Evolutionary conservation across 352 stramenopile genomes (phyloP).

Genomic region (Peronospora belbahrii): DNA sequence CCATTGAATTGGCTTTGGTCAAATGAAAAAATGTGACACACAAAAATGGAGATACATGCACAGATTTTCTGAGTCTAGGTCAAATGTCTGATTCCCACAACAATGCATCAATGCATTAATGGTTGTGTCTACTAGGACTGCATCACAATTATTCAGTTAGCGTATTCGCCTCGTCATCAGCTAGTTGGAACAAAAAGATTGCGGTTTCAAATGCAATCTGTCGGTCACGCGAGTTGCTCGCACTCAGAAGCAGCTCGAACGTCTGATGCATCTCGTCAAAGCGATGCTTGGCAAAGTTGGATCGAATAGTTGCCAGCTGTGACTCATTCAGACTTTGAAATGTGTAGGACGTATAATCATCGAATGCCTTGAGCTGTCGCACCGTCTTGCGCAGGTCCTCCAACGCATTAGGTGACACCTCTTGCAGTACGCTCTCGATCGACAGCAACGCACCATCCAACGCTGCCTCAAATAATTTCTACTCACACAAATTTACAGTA

Average conservation of each 20-base stretch:
- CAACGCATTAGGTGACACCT: conserved; percentile 43
- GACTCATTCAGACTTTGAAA: conserved; percentile 48
- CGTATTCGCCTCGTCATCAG: conserved; percentile 31
- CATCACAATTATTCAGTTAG: conserved; percentile 2
- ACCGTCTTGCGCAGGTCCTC: conserved; percentile 38
- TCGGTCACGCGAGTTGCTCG: conserved; percentile 37
- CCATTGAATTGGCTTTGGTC: conserved; percentile 28
- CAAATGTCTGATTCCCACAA: no score
- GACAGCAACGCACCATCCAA: conserved; percentile 54
- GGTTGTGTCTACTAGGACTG: no score
- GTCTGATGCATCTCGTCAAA: conserved; percentile 57
- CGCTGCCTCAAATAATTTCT: conserved; percentile 67
- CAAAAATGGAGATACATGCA: conserved; percentile 2
- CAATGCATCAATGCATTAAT: no score
- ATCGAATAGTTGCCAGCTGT: conserved; percentile 28
- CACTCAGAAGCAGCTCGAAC: conserved; percentile 60
- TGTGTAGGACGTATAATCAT: conserved; percentile 35
- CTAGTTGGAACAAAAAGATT: conserved; percentile 61
- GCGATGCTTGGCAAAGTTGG: conserved; percentile 52
- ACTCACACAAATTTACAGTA: not conserved
- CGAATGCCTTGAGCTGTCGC: conserved; percentile 42
- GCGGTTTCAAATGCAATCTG: conserved; percentile 48
- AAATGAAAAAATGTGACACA: conserved; percentile 9
- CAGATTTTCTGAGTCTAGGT: no score
- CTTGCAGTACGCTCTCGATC: conserved; percentile 43